A percentile compares a stretch with the other conserved stretches of the same genome.
Conservation (phyloP, 305 asterid genomes). For the Fraxinus dipetala region DNA sequence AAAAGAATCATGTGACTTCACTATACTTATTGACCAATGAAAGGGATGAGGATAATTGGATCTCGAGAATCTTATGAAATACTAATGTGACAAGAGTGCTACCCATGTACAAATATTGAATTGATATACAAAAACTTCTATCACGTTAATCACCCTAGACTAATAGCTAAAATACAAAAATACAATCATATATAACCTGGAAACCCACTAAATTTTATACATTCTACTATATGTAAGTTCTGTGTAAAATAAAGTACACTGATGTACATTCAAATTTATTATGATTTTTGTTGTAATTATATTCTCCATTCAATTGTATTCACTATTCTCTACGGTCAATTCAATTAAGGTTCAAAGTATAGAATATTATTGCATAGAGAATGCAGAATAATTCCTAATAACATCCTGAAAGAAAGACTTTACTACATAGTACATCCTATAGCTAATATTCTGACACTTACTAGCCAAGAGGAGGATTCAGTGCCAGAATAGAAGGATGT, state of each 20-base stretch:
- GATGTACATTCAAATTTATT: neutral
- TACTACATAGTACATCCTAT: neutral
- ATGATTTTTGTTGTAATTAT: neutral
- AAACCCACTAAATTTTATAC: neutral
- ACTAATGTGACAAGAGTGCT: neutral
- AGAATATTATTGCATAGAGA: too few relatives aligned
- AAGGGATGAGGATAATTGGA: neutral
- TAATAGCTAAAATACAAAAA: neutral
- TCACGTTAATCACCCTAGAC: neutral
- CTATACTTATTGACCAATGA: neutral
- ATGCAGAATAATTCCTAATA: too few relatives aligned
- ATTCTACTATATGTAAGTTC: too few relatives aligned
- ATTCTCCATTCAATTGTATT: neutral
- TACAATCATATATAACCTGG: neutral
- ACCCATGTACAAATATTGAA: neutral
- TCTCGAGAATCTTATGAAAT: conserved; percentile 12
- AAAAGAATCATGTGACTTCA: conserved; percentile 4
- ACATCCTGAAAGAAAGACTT: neutral
- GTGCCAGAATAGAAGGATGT: conserved; percentile 71
- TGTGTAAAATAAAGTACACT: too few relatives aligned
- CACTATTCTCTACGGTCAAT: neutral
- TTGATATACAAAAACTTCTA: neutral
- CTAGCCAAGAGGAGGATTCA: conserved; percentile 79
- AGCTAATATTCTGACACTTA: too few relatives aligned
- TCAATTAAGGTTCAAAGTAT: conserved; percentile 1